These are phyloP conservation scores for Claviceps sorghi DNA, from an alignment of 2,329 filamentous ascomycete genomes.

Conservation along the genomic window DNA sequence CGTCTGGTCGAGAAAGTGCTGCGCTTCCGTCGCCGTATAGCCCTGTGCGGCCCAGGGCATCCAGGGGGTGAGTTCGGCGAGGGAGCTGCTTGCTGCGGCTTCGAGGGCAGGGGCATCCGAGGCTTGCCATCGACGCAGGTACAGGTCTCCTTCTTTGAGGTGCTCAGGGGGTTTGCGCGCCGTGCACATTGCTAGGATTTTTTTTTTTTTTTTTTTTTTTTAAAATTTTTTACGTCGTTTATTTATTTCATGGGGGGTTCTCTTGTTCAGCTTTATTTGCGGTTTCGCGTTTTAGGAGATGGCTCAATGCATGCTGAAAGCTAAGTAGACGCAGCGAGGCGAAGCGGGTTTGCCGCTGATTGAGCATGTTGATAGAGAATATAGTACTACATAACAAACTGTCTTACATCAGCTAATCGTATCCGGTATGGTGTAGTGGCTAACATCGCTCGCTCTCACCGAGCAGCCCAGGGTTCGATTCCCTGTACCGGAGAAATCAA, in stretches of 20 bases:
- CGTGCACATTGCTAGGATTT: background rate
- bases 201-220: background rate
- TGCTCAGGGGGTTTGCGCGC: conserved; percentile 2
- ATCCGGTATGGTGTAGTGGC: conserved; percentile 23
- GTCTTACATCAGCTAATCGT: background rate
- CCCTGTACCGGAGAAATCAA: conserved; percentile 18
- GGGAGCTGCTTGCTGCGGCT: conserved; percentile 5
- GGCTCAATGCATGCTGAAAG: no score
- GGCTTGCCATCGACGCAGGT: conserved; percentile 8
- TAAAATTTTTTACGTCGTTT: no score
- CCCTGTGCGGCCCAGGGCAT: conserved; percentile 9
- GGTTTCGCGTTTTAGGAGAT: no score
- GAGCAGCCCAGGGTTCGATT: conserved; percentile 23
- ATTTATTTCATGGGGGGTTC: no score
- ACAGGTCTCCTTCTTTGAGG: conserved; percentile 6
- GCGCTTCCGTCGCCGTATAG: conserved; percentile 6
- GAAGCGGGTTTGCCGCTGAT: no score
- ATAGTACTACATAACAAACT: background rate
- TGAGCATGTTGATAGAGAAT: no score
- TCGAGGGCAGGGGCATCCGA: conserved; percentile 4
- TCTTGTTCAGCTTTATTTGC: no score
- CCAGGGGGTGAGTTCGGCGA: conserved; percentile 8
- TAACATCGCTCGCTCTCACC: conserved; percentile 24
- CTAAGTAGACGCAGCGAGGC: no score
- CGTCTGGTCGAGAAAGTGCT: conserved; percentile 3